Percentiles rank a stretch among this genome's conserved stretches.
These are phyloP conservation scores for Aegilops speltoides DNA, from an alignment of 176 grass and related monocot genomes.

Conservation along the genomic window DNA sequence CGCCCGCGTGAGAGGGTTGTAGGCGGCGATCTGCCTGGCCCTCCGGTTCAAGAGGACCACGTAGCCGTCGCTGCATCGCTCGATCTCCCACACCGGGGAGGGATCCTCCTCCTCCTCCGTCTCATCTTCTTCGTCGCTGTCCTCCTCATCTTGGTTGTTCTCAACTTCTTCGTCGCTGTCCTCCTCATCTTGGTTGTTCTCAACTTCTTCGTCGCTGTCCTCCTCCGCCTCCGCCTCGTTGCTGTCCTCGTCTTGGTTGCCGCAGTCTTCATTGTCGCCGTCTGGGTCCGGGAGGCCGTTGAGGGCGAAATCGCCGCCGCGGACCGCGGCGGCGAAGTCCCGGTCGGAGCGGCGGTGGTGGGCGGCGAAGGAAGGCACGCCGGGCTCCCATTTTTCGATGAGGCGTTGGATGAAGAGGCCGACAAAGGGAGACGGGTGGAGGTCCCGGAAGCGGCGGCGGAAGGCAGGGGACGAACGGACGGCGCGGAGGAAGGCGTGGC, in stretches of 20 bases:
- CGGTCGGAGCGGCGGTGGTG: background rate
- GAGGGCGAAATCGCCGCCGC: constrained; percentile 2
- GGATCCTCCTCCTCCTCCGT: background rate
- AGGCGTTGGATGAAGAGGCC: background rate
- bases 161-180: background rate
- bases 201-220: background rate
- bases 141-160: too few species aligned
- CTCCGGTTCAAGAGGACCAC: background rate
- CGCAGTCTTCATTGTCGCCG: background rate
- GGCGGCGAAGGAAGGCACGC: background rate
- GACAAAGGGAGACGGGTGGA: background rate
- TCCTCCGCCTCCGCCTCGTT: background rate
- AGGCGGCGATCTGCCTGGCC: background rate
- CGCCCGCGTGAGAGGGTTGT: background rate
- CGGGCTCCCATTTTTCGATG: background rate
- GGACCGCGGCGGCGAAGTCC: background rate
- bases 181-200: too few species aligned
- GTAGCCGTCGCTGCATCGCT: background rate
- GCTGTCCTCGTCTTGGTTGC: too few species aligned
- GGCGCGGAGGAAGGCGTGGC: background rate
- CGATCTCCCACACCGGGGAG: background rate
- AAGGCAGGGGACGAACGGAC: background rate
- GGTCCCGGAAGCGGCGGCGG: background rate
- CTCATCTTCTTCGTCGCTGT: background rate
- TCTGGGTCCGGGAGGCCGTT: background rate